phyloP scores from a whole-genome alignment of 768 basidiomycete species.

The Psilocybe subaeruginosa region DNA sequence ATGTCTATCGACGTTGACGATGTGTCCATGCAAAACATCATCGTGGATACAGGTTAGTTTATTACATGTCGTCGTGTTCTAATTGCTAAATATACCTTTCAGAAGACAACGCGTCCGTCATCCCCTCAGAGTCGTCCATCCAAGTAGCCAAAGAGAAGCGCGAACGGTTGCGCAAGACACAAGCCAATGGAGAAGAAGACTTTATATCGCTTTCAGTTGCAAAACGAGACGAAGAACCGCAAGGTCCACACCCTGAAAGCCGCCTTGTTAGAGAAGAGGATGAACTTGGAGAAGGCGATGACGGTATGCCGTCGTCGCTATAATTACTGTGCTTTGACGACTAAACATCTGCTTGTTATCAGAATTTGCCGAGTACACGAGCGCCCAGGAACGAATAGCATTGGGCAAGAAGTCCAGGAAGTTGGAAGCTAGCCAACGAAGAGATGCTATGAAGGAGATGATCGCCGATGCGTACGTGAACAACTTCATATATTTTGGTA shows the following conservation, averaged over 20 bases:
- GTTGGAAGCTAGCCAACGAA: conserved; percentile 63
- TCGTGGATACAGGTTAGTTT: conserved; percentile 29
- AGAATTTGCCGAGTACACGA: conserved; percentile 90
- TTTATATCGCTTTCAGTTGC: conserved; percentile 80
- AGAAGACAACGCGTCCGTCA: conserved; percentile 46
- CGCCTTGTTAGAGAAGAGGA: conserved; percentile 85
- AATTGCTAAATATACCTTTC: conserved; percentile 7
- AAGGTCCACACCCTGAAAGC: conserved; percentile 86
- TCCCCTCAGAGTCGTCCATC: conserved; percentile 72
- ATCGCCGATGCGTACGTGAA: conserved; percentile 77
- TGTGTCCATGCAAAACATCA: conserved; percentile 34
- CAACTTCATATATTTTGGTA: not conserved
- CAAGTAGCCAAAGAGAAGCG: conserved; percentile 76
- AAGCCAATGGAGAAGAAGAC: conserved; percentile 57
- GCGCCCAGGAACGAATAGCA: conserved; percentile 84
- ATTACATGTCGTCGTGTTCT: not conserved
- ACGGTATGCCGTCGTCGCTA: conserved; percentile 54
- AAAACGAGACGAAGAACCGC: conserved; percentile 50
- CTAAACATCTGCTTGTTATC: conserved; percentile 1
- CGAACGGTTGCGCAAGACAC: conserved; percentile 61
- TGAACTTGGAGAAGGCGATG: conserved; percentile 86
- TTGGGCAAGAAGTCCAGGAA: conserved; percentile 84
- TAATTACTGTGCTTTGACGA: not conserved
- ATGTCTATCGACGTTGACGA: conserved; percentile 50
- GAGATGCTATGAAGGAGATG: conserved; percentile 76